Base-by-base conservation (phyloP, 306 rosid genomes). In the Trifolium fragiferum region DNA sequence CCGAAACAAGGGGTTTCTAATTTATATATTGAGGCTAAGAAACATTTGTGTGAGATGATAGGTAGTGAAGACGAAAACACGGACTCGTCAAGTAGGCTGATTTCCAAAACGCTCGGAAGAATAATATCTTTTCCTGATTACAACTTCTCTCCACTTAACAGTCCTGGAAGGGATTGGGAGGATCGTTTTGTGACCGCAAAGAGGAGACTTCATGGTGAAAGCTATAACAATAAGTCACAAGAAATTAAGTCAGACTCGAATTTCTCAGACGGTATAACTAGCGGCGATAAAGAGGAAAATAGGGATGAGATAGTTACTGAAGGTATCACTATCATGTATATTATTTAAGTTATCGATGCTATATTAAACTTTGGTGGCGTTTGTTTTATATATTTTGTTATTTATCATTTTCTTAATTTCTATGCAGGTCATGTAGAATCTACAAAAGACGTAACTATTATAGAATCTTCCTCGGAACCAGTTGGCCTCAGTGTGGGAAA, bases 51-150 rank as follows among this genome's bases (percentile, higher is more conserved):
- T 25, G 97, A 92, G 79, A 84, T 89, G 85, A 68, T 89, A 66
- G 81, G 88, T 75, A 81, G 73, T 64, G 97, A 86, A 76, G 93
- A 92, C 9, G 96, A 84, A 51, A 78, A 71, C 74, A 74, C 63
- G 18, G 90, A 89, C 64, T 68, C 83, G 72, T 81, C 92, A 19
- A 83, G 86, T 72, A 88, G 81, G 74, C 86, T 87, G 11, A 70
- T 69, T 35, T 89, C 98, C 12, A 89, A 87, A 81, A 73, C 88
- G 76, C 86, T 95, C 12, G 99, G 98, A 27, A 89, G 90, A 81
- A 92, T 95, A 82, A 92, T 95, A 13, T 95, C 97, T 62, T 89
- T 92, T 82, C 90, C 99, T 1, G 98, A 95, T 51, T 90, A 90
- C 81, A 89, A 58, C 66, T 66, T 75, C 75, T 87, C 98, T 73